Evolutionary conservation across 768 basidiomycete species (phyloP), one percentile per base, ranked within the genome.

Genomic region (Lyophyllum atratum): DNA sequence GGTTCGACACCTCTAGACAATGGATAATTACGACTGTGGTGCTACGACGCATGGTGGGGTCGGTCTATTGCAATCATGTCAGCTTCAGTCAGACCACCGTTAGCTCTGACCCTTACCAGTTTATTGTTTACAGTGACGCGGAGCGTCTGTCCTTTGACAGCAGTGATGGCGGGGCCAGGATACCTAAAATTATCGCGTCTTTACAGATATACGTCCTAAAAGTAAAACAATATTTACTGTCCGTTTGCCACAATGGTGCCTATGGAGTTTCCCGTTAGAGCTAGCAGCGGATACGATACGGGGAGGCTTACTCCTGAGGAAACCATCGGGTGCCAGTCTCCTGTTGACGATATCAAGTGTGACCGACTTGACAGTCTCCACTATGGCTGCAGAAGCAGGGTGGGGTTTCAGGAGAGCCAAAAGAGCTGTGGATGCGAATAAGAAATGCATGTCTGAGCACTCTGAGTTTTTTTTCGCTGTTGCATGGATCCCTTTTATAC

Each of bases 131-230:
- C 77, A 17, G 75, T 79, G 42, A 84, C 70, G 21, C 54, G 52
- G 49, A 82, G 74, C 26, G 67, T 67, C 48, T 78, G 72, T 5
- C 80, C 76, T 56, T 82, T 85, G 22, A 71, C 67, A 19, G 65
- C 66, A 5, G 61, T 66, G 60, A 85, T 78, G 46, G 78, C 60
- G 8, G 83, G 83, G 6, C 80, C 83, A 17, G 83, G 83, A 59
- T 66, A 70, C 29, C 66, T 69, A 43, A 14, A 52, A 3, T 51
- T 15, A 8, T 42, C 25, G 24, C 49, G 31, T 25, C 21, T 50
- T 51, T 49, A 53, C 28, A 25, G 28, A n/a, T 22, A 46, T 34
- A 44, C 28, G 15, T 14, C 10, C 24, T 40, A 17, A 21, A 17
- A 15, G 28, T 11, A 8, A 28, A 42, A 17, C 22, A 31, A 21